Percentiles rank a stretch among this genome's conserved stretches.
Evolutionary conservation across 1,284 basidiomycete species (phyloP).

Genomic region (Microbotryum lychnidis-dioicae): DNA sequence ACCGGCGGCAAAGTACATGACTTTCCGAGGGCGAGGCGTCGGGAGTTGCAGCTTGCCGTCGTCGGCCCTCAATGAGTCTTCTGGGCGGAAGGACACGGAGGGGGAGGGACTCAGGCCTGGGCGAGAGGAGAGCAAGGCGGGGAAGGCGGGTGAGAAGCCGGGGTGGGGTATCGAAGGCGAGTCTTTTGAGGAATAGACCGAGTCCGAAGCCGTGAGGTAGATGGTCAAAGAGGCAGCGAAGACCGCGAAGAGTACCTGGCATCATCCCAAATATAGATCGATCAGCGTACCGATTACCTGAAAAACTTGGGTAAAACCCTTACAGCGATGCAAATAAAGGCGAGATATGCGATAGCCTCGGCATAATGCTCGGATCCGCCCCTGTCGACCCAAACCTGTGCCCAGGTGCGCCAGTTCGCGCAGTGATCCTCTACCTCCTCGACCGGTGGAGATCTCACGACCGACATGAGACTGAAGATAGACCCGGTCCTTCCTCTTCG

Average conservation of each 20-base stretch:
- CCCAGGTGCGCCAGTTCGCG: slow-evolving; percentile 29
- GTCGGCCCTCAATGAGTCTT: not conserved
- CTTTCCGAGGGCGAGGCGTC: slow-evolving; percentile 47
- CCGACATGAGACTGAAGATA: no score
- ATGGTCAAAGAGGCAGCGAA: slow-evolving; percentile 72
- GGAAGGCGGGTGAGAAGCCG: slow-evolving; percentile 10
- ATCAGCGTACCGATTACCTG: no score
- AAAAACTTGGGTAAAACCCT: slow-evolving; percentile 35
- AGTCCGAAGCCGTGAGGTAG: slow-evolving; percentile 74
- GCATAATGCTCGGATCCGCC: slow-evolving; percentile 33
- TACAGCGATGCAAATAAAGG: slow-evolving; percentile 72
- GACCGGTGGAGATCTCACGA: no score
- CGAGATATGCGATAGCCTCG: slow-evolving; percentile 57
- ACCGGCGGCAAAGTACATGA: slow-evolving; percentile 85
- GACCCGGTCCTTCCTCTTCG: no score
- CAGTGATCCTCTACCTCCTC: slow-evolving; percentile 2
- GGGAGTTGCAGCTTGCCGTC: not conserved
- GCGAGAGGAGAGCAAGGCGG: not conserved
- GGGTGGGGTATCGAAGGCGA: slow-evolving; percentile 36
- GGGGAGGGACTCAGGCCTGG: no score
- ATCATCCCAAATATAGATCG: not conserved
- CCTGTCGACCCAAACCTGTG: slow-evolving; percentile 14
- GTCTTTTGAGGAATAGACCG: slow-evolving; percentile 79
- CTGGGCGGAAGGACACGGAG: no score
- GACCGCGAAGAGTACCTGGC: slow-evolving; percentile 62